Base-by-base conservation (phyloP, 768 basidiomycete genomes). In the Pholiota molesta region DNA sequence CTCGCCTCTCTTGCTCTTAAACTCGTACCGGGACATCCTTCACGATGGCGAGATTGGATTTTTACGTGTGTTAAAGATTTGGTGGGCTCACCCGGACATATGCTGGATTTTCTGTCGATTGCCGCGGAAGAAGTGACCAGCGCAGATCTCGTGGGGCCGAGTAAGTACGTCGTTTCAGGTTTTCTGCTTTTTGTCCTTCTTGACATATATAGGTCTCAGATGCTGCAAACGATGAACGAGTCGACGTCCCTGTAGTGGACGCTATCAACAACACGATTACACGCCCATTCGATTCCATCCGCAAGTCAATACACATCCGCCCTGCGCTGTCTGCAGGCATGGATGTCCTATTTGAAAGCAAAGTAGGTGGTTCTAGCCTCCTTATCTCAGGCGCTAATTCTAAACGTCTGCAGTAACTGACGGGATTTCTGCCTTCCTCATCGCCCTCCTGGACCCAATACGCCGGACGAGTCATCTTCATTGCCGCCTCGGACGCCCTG, bases 41-140 rank as follows among this genome's bases (percentile, higher is more conserved):
- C 87, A 45, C 74, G 77, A 63, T 89, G 91, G 91, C 87, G 89
- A 0, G 83, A 88, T 56, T 97, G 95, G 86, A 84, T 97, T 11
- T 69, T 88, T 92, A 5, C 80, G 84, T 1, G 77, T 81, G 1
- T 83, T 96, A 62, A 89, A 88, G 0, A 77, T 72, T 13, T 78
- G 80, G 6, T 87, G 89, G 13, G 85, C 86, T 1, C 73, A 85
- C 1, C 83, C 0, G 88, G 90, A 62, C 72, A 82, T 55, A 74
- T 91, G 14, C 83, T 92, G 44, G 90, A 93, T 63, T 92, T 92
- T 71, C 78, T 95, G 40, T 83, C 87, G 16, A 95, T 96, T 45
- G 91, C 87, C 0, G 92, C 92, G 2, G 93, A 96, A 68, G 95
- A 97, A 70, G 80, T 93, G 7, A 81, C 81, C 21, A 81, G 83